Evolutionary conservation across 2,329 filamentous ascomycete species (phyloP), one percentile per base, ranked within the genome.

Genomic region (Aspergillus melleus): DNA sequence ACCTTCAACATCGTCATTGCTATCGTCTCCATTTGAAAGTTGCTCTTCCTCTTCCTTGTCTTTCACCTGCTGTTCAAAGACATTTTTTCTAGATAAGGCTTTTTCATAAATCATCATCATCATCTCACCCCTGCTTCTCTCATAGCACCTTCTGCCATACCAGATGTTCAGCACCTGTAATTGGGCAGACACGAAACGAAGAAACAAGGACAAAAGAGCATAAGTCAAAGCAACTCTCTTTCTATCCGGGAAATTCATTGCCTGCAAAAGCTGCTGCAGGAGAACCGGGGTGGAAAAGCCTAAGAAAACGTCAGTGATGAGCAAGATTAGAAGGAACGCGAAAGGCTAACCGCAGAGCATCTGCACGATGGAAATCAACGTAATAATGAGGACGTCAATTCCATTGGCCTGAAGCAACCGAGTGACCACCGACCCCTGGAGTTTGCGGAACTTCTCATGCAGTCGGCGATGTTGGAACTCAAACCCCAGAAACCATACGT

Each of bases 71-170:
- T 66, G 68, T 44, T 64, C 75, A 68, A 78, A 76, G 6, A 81
- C 71, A 26, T 83, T 85, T 73, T 91, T 91, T 6, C 89, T 79
- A 10, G 85, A 84, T 12, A 91, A 73, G 0, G 88, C 90, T 74
- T 94, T 94, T 68, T 92, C 90, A 68, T 91, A 92, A 12, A 93
- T 82, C 85, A 91, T 92, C 16, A 90, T 93, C 60, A 94, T 89
- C 83, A 94, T 86, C 75, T 96, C 92, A 4, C 92, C 92, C 52
- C 92, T 82, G 5, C 89, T 92, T 59, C 92, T 81, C 73, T 96
- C 92, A 67, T 96, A 96, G 29, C 86, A 86, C 61, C 93, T 87
- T 64, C 92, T 85, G n/a, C 88, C 87, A 70, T 90, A 96, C 92
- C 92, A 96, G 0, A 92, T 78, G 24, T 80, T 86, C 67, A 93